A percentile compares a stretch with the other conserved stretches of the same genome.
These are phyloP conservation scores for Populus ilicifolia DNA, from an alignment of 345 rosid genomes.

Conservation along the genomic window DNA sequence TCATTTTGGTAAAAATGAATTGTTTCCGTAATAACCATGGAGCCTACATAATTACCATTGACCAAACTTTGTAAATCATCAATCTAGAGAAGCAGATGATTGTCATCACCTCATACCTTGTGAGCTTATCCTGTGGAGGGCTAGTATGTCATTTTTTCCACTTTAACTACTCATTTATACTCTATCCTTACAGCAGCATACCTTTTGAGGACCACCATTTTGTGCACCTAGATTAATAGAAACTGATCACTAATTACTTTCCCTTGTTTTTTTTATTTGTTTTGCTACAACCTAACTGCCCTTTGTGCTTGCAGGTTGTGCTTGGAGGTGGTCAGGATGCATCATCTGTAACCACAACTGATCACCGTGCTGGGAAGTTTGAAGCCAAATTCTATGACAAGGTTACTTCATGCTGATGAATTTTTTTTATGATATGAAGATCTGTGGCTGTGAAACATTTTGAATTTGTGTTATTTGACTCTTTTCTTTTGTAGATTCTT, in stretches of 20 bases:
- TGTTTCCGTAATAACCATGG: not conserved
- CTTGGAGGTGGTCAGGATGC: constrained; percentile 99
- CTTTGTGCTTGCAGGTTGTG: constrained; percentile 56
- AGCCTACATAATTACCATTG: not conserved
- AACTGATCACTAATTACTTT: not conserved
- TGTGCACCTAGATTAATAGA: not conserved
- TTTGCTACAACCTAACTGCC: not conserved
- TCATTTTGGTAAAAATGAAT: not conserved
- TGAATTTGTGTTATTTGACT: not conserved
- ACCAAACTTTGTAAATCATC: not conserved
- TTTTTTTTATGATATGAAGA: not conserved
- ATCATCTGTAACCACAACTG: constrained; percentile 91
- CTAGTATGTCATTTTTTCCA: not conserved
- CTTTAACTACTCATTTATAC: not conserved
- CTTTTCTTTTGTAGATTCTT: constrained; percentile 46
- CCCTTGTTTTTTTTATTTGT: not conserved
- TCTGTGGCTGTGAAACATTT: not conserved
- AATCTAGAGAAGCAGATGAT: not conserved
- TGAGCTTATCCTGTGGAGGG: not conserved
- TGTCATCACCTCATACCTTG: not conserved
- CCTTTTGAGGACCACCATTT: not conserved
- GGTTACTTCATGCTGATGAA: constrained; percentile 28
- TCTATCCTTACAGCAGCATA: not conserved
- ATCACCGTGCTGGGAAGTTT: constrained; percentile 96
- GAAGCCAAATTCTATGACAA: constrained; percentile 92